Conservation (phyloP, 768 basidiomycete species). For the Infundibulicybe gibba region DNA sequence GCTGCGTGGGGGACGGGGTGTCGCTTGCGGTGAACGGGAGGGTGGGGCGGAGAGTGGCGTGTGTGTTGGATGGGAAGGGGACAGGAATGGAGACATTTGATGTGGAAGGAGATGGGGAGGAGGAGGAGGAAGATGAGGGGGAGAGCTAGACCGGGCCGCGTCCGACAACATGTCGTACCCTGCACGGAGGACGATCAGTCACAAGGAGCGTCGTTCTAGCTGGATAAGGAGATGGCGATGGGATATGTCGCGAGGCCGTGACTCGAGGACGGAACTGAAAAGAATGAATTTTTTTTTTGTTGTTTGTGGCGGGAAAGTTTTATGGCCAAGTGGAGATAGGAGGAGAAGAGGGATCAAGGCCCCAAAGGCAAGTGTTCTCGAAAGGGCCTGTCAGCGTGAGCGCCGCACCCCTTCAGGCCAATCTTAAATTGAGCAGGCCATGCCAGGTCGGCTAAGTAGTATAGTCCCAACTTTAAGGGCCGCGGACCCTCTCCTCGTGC, state of each 20-base stretch:
- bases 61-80: slow-evolving; percentile 66
- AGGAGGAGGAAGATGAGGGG: slow-evolving; percentile 22
- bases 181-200: slow-evolving; percentile 24
- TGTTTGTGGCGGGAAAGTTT: slow-evolving; percentile 14
- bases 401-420: slow-evolving; percentile 43
- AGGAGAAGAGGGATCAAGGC: slow-evolving; percentile 25
- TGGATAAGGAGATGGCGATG: slow-evolving; percentile 35
- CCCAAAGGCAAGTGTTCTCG: slow-evolving; percentile 33
- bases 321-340: slow-evolving; percentile 35
- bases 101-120: slow-evolving; percentile 66
- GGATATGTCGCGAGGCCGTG: slow-evolving; percentile 34
- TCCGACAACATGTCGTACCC: slow-evolving; percentile 8
- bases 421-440: slow-evolving; percentile 46
- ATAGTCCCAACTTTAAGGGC: slow-evolving; percentile 38
- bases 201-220: slow-evolving; percentile 34
- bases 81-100: slow-evolving; percentile 69
- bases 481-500: slow-evolving; percentile 67
- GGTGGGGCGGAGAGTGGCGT: slow-evolving; percentile 69
- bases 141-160: slow-evolving; percentile 3
- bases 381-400: slow-evolving; percentile 39
- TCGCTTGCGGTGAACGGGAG: slow-evolving; percentile 74
- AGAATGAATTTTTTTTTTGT: slow-evolving; percentile 4
- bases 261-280: slow-evolving; percentile 16
- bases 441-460: slow-evolving; percentile 37
- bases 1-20: slow-evolving; percentile 48